phyloP scores from a whole-genome alignment of 768 basidiomycete genomes.

The Psilocybe azurescens region DNA sequence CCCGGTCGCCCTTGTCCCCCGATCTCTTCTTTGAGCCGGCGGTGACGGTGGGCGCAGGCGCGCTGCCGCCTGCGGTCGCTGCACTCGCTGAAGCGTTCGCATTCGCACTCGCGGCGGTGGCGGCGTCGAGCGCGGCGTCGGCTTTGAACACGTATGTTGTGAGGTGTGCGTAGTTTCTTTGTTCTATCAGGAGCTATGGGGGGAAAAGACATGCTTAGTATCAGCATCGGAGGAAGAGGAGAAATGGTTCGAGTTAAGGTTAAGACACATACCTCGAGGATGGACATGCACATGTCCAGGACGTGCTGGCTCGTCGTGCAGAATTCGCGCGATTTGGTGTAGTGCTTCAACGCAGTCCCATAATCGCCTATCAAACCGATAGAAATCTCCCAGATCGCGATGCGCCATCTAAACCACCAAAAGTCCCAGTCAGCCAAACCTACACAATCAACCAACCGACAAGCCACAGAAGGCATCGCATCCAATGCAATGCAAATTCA shows the following conservation, averaged over 20 bases:
- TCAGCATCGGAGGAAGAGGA: neutral
- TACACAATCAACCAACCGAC: no score
- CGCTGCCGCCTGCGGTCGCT: slow-evolving; percentile 17
- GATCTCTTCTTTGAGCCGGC: slow-evolving; percentile 47
- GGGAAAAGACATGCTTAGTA: neutral
- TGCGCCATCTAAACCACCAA: slow-evolving; percentile 74
- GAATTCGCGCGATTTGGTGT: slow-evolving; percentile 92
- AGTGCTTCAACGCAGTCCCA: slow-evolving; percentile 73
- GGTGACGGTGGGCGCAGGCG: slow-evolving; percentile 25
- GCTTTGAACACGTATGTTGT: slow-evolving; percentile 96
- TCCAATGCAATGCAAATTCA: no score
- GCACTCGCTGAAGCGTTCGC: slow-evolving; percentile 23
- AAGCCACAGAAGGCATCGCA: no score
- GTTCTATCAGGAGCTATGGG: slow-evolving; percentile 79
- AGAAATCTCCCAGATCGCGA: slow-evolving; percentile 85
- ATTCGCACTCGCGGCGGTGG: slow-evolving; percentile 29
- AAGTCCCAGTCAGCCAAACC: neutral
- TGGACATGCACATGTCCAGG: slow-evolving; percentile 90
- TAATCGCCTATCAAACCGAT: slow-evolving; percentile 79
- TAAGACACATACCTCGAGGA: slow-evolving; percentile 64
- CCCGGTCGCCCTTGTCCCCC: slow-evolving; percentile 69
- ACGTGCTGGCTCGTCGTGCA: slow-evolving; percentile 91
- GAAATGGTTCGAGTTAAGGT: neutral
- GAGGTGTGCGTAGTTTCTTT: slow-evolving; percentile 84
- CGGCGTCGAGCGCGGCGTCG: slow-evolving; percentile 85